These are phyloP conservation scores for Hypomontagnella monticulosa DNA, from an alignment of 495 filamentous ascomycete species.

Conservation along the genomic window DNA sequence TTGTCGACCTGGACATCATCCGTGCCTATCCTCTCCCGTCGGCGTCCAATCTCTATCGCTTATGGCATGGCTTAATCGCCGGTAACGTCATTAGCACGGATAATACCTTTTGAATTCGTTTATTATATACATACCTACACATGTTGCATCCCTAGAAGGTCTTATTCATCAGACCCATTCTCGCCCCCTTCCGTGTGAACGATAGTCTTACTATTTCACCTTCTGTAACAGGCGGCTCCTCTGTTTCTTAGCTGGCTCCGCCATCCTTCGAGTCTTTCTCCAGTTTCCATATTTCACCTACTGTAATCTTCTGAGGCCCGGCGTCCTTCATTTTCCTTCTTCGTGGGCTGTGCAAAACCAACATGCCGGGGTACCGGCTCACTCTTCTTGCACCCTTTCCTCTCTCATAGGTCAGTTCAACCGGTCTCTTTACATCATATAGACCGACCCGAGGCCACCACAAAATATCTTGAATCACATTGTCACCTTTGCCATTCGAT, in stretches of 20 bases:
- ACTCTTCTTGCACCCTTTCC: slow-evolving; percentile 48
- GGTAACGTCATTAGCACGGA: slow-evolving; percentile 29
- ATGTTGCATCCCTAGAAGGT: slow-evolving; percentile 19
- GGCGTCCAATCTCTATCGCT: slow-evolving; percentile 21
- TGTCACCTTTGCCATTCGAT: slow-evolving; percentile 12
- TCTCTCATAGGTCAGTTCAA: slow-evolving; percentile 48
- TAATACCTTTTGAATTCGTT: slow-evolving; percentile 9
- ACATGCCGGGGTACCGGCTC: slow-evolving; percentile 53
- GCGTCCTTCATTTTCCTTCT: slow-evolving; percentile 35
- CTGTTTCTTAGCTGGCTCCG: slow-evolving; percentile 27
- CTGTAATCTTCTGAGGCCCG: slow-evolving; percentile 32
- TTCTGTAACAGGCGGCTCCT: slow-evolving; percentile 35
- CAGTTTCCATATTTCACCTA: slow-evolving; percentile 34
- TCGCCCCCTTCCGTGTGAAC: slow-evolving; percentile 9
- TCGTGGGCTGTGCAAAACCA: slow-evolving; percentile 44
- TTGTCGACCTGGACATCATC: slow-evolving; percentile 9
- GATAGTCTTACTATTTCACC: slow-evolving; percentile 3
- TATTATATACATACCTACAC: slow-evolving; percentile 19
- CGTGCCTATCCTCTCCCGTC: slow-evolving; percentile 22
- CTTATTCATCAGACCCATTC: slow-evolving; percentile 26
- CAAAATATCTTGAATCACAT: slow-evolving; percentile 26
- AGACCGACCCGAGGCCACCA: slow-evolving; percentile 33
- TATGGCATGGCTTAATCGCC: slow-evolving; percentile 29
- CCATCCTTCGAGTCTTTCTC: slow-evolving; percentile 32
- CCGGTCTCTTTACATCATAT: slow-evolving; percentile 35